A percentile compares a stretch with the other conserved stretches of the same genome.
These are phyloP conservation scores for Candida ipomoeae DNA, from an alignment of 805 yeast species.

Conservation along the genomic window DNA sequence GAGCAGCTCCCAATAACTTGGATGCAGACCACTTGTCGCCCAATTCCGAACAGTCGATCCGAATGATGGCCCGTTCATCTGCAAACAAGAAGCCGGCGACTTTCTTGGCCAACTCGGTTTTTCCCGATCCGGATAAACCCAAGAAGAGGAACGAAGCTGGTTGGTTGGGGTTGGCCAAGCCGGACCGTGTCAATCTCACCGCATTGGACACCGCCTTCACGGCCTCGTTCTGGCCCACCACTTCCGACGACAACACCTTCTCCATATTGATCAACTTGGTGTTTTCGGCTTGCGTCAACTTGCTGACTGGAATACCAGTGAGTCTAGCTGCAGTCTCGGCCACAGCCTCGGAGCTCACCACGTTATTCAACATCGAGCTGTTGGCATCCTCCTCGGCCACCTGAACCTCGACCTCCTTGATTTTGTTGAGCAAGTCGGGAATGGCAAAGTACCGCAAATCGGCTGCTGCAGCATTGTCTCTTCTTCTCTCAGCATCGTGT, in stretches of 20 bases:
- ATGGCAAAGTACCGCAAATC: constrained; percentile 96
- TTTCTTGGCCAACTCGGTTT: constrained; percentile 96
- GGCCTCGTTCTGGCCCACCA: constrained; percentile 95
- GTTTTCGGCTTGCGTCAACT: constrained; percentile 93
- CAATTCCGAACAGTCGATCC: constrained; percentile 96
- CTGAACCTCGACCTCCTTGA: constrained; percentile 66
- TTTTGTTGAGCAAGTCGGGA: constrained; percentile 80
- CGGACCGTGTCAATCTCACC: constrained; percentile 87
- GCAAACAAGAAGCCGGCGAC: constrained; percentile 94
- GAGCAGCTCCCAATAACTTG: constrained; percentile 93
- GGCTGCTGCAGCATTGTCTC: constrained; percentile 91
- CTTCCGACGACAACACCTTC: constrained; percentile 70
- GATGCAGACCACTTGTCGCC: constrained; percentile 95
- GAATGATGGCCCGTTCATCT: constrained; percentile 93
- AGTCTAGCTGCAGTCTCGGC: constrained; percentile 96
- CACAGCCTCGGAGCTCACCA: constrained; percentile 83
- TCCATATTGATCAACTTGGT: constrained; percentile 94
- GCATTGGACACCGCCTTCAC: constrained; percentile 96
- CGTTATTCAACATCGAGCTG: constrained; percentile 74
- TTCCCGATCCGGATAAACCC: constrained; percentile 97
- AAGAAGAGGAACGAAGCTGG: constrained; percentile 94
- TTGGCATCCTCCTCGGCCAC: constrained; percentile 73
- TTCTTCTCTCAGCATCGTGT: constrained; percentile 93
- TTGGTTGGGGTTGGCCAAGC: constrained; percentile 92
- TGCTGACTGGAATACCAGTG: constrained; percentile 95